phyloP scores from a whole-genome alignment of 306 rosid species.

The Prunus campanulata region DNA sequence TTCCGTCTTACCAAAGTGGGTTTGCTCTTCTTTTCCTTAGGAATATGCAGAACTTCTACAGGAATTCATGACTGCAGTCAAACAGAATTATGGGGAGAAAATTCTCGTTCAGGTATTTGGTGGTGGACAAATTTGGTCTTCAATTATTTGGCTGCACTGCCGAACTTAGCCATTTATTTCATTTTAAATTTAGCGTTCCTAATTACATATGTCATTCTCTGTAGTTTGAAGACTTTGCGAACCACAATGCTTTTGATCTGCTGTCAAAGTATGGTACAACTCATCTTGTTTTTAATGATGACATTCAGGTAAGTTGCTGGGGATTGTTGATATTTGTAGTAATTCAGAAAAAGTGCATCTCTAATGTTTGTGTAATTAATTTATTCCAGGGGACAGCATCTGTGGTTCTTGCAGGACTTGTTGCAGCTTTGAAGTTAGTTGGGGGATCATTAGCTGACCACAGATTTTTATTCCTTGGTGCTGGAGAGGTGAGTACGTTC shows the following conservation, averaged over 20 bases:
- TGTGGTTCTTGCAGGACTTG: conserved; percentile 89
- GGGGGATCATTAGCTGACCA: conserved; percentile 82
- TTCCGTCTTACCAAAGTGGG: conserved; percentile 5
- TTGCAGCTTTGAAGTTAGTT: conserved; percentile 64
- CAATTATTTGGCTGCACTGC: conserved; percentile 10
- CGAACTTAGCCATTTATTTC: conserved; percentile 7
- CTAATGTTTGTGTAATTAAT: conserved; percentile 7
- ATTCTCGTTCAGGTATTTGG: conserved; percentile 77
- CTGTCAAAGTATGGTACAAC: conserved; percentile 77
- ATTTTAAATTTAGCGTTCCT: conserved; percentile 19
- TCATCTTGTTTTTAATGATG: conserved; percentile 95
- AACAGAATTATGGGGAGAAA: conserved; percentile 88
- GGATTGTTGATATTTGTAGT: conserved; percentile 7
- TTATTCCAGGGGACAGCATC: conserved; percentile 93
- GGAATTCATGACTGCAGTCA: conserved; percentile 90
- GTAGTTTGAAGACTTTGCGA: conserved; percentile 98
- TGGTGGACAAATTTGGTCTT: conserved; percentile 13
- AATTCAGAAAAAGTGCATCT: background rate
- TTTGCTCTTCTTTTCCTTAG: conserved; percentile 32
- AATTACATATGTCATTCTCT: conserved; percentile 21
- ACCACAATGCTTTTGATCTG: conserved; percentile 97
- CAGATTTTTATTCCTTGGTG: conserved; percentile 85
- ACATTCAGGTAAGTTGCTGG: conserved; percentile 66
- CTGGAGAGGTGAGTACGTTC: conserved; percentile 73
- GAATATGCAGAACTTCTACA: conserved; percentile 83